phyloP scores from a whole-genome alignment of 768 basidiomycete species.

The Termitomyces sp. region DNA sequence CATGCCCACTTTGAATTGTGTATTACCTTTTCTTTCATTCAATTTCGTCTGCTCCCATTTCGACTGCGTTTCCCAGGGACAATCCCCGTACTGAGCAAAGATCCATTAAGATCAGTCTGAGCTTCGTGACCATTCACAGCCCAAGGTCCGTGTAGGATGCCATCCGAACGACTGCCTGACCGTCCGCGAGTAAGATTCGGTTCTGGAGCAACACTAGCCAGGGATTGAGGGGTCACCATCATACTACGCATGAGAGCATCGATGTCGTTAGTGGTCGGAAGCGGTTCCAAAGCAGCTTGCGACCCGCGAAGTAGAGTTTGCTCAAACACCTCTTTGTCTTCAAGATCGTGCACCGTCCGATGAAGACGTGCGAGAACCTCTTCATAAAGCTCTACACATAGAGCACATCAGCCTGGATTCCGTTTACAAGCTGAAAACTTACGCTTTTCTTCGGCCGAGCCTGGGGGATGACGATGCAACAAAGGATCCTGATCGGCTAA shows the following conservation, averaged over 20 bases:
- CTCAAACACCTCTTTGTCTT: slow-evolving; percentile 49
- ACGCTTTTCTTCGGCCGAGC: slow-evolving; percentile 33
- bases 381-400: slow-evolving; percentile 27
- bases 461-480: slow-evolving; percentile 23
- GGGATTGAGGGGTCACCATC: slow-evolving; percentile 36
- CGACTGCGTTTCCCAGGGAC: slow-evolving; percentile 20
- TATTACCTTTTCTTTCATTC: background rate
- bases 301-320: slow-evolving; percentile 44
- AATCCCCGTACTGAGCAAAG: slow-evolving; percentile 6
- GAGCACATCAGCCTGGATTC: background rate
- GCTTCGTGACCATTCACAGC: slow-evolving; percentile 24
- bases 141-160: slow-evolving; percentile 31
- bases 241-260: slow-evolving; percentile 49
- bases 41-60: slow-evolving; percentile 16
- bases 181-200: slow-evolving; percentile 1
- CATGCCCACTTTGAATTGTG: background rate
- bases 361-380: slow-evolving; percentile 35
- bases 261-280: slow-evolving; percentile 42
- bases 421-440: slow-evolving; percentile 8
- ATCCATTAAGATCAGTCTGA: slow-evolving; percentile 7
- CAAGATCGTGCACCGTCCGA: slow-evolving; percentile 33
- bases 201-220: slow-evolving; percentile 4
- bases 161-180: slow-evolving; percentile 14
- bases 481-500: slow-evolving; percentile 37
- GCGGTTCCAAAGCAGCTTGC: slow-evolving; percentile 38